These are phyloP conservation scores for Pseudodiploospora longispora DNA, from an alignment of 2,329 filamentous ascomycete genomes.

Conservation along the genomic window DNA sequence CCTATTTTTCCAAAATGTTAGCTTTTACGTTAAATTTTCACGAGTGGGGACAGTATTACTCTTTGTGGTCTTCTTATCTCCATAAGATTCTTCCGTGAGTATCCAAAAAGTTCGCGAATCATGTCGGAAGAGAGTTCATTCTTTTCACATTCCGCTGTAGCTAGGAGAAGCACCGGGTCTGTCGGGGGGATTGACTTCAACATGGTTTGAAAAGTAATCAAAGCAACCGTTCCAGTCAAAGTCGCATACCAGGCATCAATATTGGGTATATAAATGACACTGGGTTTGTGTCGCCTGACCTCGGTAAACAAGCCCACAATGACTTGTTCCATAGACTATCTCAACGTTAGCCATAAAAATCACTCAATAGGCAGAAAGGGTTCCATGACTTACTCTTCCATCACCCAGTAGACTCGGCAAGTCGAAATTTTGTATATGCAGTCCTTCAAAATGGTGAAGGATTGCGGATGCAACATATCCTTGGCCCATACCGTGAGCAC, in stretches of 20 bases:
- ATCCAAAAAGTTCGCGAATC: constrained; percentile 75
- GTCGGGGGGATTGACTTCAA: constrained; percentile 78
- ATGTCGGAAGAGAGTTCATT: constrained; percentile 55
- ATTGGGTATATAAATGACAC: constrained; percentile 88
- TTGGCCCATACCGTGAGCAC: constrained; percentile 87
- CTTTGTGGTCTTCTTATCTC: constrained; percentile 58
- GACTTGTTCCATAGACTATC: constrained; percentile 68
- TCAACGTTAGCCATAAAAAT: constrained; percentile 13
- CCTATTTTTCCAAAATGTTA: constrained; percentile 22
- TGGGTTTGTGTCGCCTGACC: constrained; percentile 88
- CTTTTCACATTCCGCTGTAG: constrained; percentile 66
- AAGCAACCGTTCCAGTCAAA: constrained; percentile 53
- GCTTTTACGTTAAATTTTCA: neutral
- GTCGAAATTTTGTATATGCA: constrained; percentile 93
- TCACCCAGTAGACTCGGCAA: constrained; percentile 81
- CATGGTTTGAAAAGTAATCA: constrained; percentile 77
- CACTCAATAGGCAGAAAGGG: neutral
- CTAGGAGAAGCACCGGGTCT: constrained; percentile 80
- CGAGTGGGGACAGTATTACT: constrained; percentile 28
- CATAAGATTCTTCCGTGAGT: constrained; percentile 70
- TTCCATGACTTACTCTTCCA: constrained; percentile 50
- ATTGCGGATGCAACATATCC: constrained; percentile 79
- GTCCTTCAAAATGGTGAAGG: constrained; percentile 82
- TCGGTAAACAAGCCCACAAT: constrained; percentile 88
- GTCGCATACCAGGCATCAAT: constrained; percentile 78